phyloP scores from a whole-genome alignment of 164 flowering plant species.

The Macadamia tetraphylla region DNA sequence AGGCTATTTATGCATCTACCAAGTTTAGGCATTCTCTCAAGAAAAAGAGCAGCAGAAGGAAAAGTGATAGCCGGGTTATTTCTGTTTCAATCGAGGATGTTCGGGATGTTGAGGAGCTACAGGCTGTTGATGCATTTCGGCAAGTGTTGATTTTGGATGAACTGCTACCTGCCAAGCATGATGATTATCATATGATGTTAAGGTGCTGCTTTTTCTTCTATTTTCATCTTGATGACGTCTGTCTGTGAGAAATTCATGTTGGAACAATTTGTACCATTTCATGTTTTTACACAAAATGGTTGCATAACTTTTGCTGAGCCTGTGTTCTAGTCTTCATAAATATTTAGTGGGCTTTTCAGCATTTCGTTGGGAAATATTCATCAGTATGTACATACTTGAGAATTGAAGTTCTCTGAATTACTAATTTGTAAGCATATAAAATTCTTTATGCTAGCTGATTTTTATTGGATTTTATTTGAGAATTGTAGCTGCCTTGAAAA shows the following conservation, averaged over 20 bases:
- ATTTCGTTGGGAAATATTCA: too few relatives aligned
- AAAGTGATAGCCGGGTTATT: slow-evolving; percentile 62
- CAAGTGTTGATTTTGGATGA: slow-evolving; percentile 73
- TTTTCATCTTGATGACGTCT: neutral
- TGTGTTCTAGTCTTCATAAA: too few relatives aligned
- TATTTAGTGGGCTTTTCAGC: too few relatives aligned
- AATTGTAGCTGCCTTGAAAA: too few relatives aligned
- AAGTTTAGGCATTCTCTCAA: slow-evolving; percentile 77
- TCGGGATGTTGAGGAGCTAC: slow-evolving; percentile 72
- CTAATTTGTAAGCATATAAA: too few relatives aligned
- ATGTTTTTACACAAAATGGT: too few relatives aligned
- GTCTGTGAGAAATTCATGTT: neutral
- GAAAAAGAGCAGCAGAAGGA: slow-evolving; percentile 61
- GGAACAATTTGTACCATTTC: too few relatives aligned
- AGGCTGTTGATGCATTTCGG: slow-evolving; percentile 83
- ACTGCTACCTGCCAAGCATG: slow-evolving; percentile 59
- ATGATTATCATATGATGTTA: slow-evolving; percentile 91
- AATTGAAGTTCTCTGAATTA: too few relatives aligned
- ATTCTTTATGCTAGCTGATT: too few relatives aligned
- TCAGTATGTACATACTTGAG: too few relatives aligned
- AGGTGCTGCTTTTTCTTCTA: slow-evolving; percentile 34
- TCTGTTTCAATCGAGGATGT: slow-evolving; percentile 90
- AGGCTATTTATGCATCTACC: slow-evolving; percentile 77
- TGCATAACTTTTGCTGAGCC: too few relatives aligned
- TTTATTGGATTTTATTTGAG: too few relatives aligned